Evolutionary conservation across 2,329 filamentous ascomycete species (phyloP).

Genomic region (Dendrostoma leiphaemia): DNA sequence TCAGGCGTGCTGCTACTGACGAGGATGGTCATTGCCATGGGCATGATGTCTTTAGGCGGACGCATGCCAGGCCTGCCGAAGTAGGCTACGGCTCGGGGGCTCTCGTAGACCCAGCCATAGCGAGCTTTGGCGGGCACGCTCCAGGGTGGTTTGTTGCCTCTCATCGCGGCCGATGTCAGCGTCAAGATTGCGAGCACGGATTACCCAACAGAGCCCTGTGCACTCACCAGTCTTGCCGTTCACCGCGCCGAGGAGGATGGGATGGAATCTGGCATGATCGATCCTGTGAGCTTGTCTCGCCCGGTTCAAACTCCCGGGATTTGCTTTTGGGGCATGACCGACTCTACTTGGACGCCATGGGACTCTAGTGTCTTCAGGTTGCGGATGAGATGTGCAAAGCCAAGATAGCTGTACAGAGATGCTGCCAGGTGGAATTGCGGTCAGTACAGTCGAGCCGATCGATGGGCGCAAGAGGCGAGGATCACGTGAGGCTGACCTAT

Average conservation of each 20-base stretch:
- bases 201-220: too few relatives aligned
- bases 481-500: slow-evolving; percentile 47
- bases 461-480: neutral
- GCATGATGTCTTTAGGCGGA: slow-evolving; percentile 43
- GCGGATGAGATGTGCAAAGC: slow-evolving; percentile 55
- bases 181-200: too few relatives aligned
- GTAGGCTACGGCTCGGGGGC: slow-evolving; percentile 35
- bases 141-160: slow-evolving; percentile 76
- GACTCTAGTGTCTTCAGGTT: slow-evolving; percentile 53
- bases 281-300: neutral
- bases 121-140: slow-evolving; percentile 63
- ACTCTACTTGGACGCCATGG: slow-evolving; percentile 66
- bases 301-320: neutral
- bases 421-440: slow-evolving; percentile 40
- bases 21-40: slow-evolving; percentile 42
- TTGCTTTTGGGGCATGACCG: slow-evolving; percentile 28
- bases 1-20: slow-evolving; percentile 11
- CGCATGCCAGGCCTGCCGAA: slow-evolving; percentile 36
- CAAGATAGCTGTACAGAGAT: slow-evolving; percentile 60
- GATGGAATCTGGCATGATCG: slow-evolving; percentile 54
- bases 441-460: neutral
- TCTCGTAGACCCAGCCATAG: slow-evolving; percentile 46
- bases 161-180: neutral
- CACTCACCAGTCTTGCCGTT: slow-evolving; percentile 55
- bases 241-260: slow-evolving; percentile 69